A percentile compares a stretch with the other conserved stretches of the same genome.
Conservation (phyloP, 345 rosid species). For the Sisymbrium irio region DNA sequence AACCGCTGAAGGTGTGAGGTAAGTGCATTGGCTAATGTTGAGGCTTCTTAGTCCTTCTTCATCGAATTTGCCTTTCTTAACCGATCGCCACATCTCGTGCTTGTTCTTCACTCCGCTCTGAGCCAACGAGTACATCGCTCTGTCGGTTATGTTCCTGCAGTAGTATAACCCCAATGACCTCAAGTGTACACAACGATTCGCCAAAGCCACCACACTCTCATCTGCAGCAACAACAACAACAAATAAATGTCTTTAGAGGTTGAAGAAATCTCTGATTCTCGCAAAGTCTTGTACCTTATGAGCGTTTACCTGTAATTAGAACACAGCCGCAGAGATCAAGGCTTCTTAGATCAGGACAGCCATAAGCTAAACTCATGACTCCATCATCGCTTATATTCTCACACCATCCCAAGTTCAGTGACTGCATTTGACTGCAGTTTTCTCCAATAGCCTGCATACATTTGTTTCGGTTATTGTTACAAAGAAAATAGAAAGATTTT, state of each 20-base stretch:
- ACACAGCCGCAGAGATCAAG: constrained; percentile 85
- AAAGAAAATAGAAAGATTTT: not conserved
- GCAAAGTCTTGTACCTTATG: not conserved
- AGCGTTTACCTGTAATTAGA: constrained; percentile 64
- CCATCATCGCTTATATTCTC: constrained; percentile 83
- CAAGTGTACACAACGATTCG: constrained; percentile 70
- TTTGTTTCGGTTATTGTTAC: not conserved
- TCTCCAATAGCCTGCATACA: constrained; percentile 70
- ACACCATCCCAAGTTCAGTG: constrained; percentile 93
- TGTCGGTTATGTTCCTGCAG: constrained; percentile 83
- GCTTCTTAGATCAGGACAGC: constrained; percentile 82
- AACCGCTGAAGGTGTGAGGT: constrained; percentile 89
- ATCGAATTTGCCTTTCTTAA: constrained; percentile 34
- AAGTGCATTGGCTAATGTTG: constrained; percentile 97
- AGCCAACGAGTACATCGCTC: constrained; percentile 82
- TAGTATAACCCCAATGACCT: constrained; percentile 83
- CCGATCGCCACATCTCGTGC: constrained; percentile 54
- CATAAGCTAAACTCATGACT: constrained; percentile 78
- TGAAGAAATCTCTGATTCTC: not conserved
- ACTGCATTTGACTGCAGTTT: constrained; percentile 66
- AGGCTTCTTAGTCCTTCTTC: constrained; percentile 84
- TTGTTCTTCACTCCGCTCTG: constrained; percentile 67
- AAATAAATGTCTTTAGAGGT: not conserved
- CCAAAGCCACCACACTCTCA: constrained; percentile 86
- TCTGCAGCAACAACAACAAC: constrained; percentile 43